Percentiles rank a stretch among this genome's conserved stretches.
phyloP scores from a whole-genome alignment of 305 asterid genomes.

The Coffea humblotiana region DNA sequence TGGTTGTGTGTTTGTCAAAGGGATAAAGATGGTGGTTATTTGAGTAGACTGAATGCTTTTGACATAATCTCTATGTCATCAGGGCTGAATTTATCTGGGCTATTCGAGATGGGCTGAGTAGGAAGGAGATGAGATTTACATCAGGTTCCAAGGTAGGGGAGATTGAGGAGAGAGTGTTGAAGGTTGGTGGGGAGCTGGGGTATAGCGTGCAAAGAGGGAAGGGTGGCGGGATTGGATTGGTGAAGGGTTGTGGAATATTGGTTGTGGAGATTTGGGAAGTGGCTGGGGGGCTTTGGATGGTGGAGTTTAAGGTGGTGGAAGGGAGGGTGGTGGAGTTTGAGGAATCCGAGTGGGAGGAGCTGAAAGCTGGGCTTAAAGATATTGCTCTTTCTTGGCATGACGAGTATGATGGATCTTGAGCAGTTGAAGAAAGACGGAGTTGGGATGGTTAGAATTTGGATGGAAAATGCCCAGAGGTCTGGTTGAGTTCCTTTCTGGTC shows the following conservation, averaged over 20 bases:
- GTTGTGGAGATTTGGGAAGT: constrained; percentile 54
- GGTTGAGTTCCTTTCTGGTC: not conserved
- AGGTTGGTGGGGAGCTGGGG: constrained; percentile 50
- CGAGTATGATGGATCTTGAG: constrained; percentile 25
- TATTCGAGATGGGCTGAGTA: constrained; percentile 46
- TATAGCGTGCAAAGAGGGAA: constrained; percentile 48
- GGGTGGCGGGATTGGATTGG: constrained; percentile 51
- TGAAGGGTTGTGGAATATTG: constrained; percentile 50
- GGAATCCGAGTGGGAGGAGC: constrained; percentile 59
- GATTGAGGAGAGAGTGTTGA: constrained; percentile 56
- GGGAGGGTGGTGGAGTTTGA: constrained; percentile 52
- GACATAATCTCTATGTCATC: constrained; percentile 79
- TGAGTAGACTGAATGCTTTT: constrained; percentile 57
- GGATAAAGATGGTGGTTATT: constrained; percentile 28
- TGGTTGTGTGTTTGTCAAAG: constrained; percentile 27
- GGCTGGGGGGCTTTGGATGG: constrained; percentile 51
- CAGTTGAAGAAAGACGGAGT: not conserved
- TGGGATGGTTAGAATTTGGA: not conserved
- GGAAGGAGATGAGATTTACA: constrained; percentile 67
- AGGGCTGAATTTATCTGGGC: constrained; percentile 63
- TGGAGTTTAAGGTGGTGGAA: constrained; percentile 61
- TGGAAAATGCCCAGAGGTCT: not conserved
- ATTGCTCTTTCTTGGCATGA: constrained; percentile 51
- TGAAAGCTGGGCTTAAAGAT: constrained; percentile 49
- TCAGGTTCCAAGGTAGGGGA: constrained; percentile 33